These are phyloP conservation scores for Tribonema minus DNA, from an alignment of 108 stramenopile species.

Conservation along the genomic window DNA sequence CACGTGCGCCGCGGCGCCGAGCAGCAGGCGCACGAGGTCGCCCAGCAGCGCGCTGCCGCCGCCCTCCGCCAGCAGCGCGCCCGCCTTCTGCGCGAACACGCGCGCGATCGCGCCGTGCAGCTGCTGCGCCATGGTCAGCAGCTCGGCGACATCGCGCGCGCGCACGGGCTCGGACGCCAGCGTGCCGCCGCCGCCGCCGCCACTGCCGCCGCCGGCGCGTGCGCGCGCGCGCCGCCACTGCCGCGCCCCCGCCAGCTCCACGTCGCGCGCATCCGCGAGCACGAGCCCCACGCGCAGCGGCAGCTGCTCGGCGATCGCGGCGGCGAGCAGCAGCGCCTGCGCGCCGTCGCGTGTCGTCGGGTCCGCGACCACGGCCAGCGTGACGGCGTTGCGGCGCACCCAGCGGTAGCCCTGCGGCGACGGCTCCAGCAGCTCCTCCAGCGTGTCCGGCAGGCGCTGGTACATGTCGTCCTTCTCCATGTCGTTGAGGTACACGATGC, in stretches of 20 bases:
- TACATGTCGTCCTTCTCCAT: conserved; percentile 55
- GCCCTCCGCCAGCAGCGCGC: no score
- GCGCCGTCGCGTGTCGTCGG: neutral
- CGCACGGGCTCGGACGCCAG: no score
- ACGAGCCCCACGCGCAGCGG: conserved; percentile 58
- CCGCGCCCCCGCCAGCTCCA: no score
- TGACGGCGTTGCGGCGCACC: neutral
- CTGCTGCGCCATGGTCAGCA: no score
- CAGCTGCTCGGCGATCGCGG: conserved; percentile 25
- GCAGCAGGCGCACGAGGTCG: no score
- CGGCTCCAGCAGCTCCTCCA: conserved; percentile 35
- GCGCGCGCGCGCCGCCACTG: neutral
- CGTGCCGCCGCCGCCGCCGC: neutral
- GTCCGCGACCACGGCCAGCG: neutral
- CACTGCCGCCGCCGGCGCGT: neutral
- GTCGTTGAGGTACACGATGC: conserved; percentile 57
- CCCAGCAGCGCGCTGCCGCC: no score
- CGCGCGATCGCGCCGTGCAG: no score
- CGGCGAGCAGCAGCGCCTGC: neutral
- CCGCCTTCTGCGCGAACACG: no score
- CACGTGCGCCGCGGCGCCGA: no score
- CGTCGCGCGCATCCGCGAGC: conserved; percentile 6
- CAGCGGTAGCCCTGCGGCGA: conserved; percentile 13
- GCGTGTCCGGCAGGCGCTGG: conserved; percentile 12
- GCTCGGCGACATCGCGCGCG: no score